Base-by-base conservation (phyloP, 2,329 filamentous ascomycete species). In the Neurospora sp. region DNA sequence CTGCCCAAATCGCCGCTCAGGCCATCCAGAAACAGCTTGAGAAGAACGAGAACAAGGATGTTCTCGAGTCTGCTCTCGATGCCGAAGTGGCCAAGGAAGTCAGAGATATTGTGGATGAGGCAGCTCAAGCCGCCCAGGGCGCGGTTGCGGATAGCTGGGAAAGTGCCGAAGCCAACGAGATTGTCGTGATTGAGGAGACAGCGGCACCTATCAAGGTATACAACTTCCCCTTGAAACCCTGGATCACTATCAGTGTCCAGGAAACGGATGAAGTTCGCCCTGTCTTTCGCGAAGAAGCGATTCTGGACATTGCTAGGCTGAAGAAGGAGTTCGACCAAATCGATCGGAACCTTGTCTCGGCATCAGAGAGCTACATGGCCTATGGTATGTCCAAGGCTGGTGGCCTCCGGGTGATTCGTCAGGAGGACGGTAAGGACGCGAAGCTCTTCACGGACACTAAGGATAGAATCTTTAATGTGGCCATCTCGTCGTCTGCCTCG, bases 261-360 rank as follows among this genome's bases (percentile, higher is more conserved):
- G 82, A 87, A 72, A 81, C 85, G 71, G 80, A 86, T 15, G 84
- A 88, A 71, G 79, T 84, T 36, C 86, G 87, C 17, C 85, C 90
- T 3, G 81, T 85, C 68, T 90, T 98, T 79, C 90, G 91, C 43
- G 89, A 93, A 70, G 91, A 95, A 74, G 87, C 90, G 62, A 90
- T 97, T 76, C 92, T 97, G 84, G 93, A 97, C 75, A 96, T 99
- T 78, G 95, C 96, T 68, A 89, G 93, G 70, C 85, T 98, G 73
- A 97, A 97, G 85, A 98, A 98, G 82, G 93, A 97, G 5, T 98
- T 98, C 76, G 96, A 99, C 77, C 96, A 98, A 81, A 90, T 97
- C 72, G 96, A 99, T 78, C 92, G 96, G 74, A 96, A 94, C 73
- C 86, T 99, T 39, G 95, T 95, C 67, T 91, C 94, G 5, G 94